Base-by-base conservation (phyloP, 495 filamentous ascomycete genomes). In the Cenococcum geophilum region DNA sequence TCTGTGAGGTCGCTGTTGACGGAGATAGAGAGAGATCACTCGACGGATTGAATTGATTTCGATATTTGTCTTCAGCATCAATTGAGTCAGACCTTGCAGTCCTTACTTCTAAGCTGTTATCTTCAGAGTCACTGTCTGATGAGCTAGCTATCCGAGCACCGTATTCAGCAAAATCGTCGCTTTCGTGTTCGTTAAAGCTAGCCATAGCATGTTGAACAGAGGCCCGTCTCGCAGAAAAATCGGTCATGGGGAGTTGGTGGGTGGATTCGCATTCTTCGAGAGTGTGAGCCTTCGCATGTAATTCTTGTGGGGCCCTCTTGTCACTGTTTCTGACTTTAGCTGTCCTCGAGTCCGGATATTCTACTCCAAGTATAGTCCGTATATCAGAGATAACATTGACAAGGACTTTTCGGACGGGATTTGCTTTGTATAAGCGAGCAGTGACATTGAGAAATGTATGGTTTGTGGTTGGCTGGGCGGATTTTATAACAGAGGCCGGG, bases 351-450 rank as follows among this genome's bases (percentile, higher is more conserved):
- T 67, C 68, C n/a, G 71, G 72, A 20, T 81, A 78, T 2, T 82
- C 76, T 4, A 91, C 65, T 6, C 83, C 82, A 51, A 95, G 69
- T 22, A 83, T 74, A 49, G 72, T 75, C 64, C 83, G 82, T 43
- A 96, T 79, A 35, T 77, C 83, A 32, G 74, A 77, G 63, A 96
- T 71, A 0, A 85, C 78, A 57, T 80, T 77, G 27, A 77, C 78
- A 58, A 92, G 75, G 9, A 81, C 83, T 61, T 85, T 82, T 75
- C 86, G 86, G 14, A 93, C 89, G 1, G 84, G 81, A 23, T 80
- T 85, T 22, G 85, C 85, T 65, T 89, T 92, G 71, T 81, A 95
- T 54, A 98, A 73, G 61, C 88, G 81, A 61, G 88, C 91, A 40
- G 81, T 82, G 11, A 97, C 91, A 77, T 96, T 96, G 34, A 80